Conservation (phyloP, 2,329 filamentous ascomycete species). For the Fusarium goolgardi region DNA sequence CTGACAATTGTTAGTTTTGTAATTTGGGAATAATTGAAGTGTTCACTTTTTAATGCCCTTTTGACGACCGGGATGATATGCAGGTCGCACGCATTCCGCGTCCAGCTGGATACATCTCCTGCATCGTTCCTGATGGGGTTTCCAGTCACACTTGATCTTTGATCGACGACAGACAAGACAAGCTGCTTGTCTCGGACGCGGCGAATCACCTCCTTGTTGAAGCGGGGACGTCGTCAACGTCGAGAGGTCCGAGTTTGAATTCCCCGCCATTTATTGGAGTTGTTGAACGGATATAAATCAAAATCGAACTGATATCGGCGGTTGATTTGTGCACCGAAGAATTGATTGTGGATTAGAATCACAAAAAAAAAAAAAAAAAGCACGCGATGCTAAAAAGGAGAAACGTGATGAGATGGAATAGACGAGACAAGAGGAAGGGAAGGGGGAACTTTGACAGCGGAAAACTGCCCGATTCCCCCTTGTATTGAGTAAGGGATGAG, state of each 20-base stretch:
- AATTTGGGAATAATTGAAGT: background rate
- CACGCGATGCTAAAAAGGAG: slow-evolving; percentile 25
- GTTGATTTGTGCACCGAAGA: slow-evolving; percentile 34
- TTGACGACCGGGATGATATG: slow-evolving; percentile 78
- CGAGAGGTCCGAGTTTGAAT: slow-evolving; percentile 20
- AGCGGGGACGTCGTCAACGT: slow-evolving; percentile 36
- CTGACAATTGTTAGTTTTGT: slow-evolving; percentile 54
- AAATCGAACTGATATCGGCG: slow-evolving; percentile 10
- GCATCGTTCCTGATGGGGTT: slow-evolving; percentile 63
- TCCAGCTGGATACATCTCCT: slow-evolving; percentile 70
- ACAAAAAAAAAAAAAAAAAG: slow-evolving; percentile 16
- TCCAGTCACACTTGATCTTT: slow-evolving; percentile 75
- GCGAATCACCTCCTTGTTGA: slow-evolving; percentile 41
- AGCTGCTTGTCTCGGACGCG: slow-evolving; percentile 59
- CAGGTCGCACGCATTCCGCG: slow-evolving; percentile 73
- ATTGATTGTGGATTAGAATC: background rate
- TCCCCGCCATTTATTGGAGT: slow-evolving; percentile 31
- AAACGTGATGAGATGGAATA: slow-evolving; percentile 9
- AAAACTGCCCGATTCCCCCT: background rate
- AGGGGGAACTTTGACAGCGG: background rate
- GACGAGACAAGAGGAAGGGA: background rate
- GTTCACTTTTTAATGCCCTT: slow-evolving; percentile 81
- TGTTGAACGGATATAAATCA: background rate
- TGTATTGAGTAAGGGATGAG: slow-evolving; percentile 3
- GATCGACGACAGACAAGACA: slow-evolving; percentile 73